These are phyloP conservation scores for Calocybe indica DNA, from an alignment of 768 basidiomycete genomes.

Conservation along the genomic window DNA sequence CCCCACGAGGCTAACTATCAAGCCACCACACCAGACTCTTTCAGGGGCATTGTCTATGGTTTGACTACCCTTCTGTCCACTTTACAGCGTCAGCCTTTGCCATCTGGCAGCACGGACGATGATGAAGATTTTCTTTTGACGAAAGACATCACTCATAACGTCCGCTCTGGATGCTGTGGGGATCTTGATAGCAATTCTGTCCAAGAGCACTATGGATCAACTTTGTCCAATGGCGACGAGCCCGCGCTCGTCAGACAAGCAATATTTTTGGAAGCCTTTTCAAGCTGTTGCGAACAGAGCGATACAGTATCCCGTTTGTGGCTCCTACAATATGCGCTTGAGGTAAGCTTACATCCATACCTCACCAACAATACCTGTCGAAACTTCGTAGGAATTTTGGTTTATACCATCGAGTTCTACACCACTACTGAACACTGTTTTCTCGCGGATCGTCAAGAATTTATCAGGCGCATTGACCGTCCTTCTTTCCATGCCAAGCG, in stretches of 20 bases:
- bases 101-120: conserved; percentile 7
- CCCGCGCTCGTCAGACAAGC: conserved; percentile 23
- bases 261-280: conserved; percentile 41
- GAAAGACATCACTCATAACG: conserved; percentile 36
- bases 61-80: conserved; percentile 45
- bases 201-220: conserved; percentile 44
- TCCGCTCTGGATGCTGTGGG: conserved; percentile 42
- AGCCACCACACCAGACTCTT: conserved; percentile 34
- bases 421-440: conserved; percentile 39
- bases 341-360: conserved; percentile 30
- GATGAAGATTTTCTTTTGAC: conserved; percentile 28
- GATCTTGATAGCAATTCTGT: conserved; percentile 39
- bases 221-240: conserved; percentile 31
- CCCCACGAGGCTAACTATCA: conserved; percentile 35
- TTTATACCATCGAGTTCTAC: conserved; percentile 21
- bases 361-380: neutral
- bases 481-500: no score
- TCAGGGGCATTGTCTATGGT: conserved; percentile 47
- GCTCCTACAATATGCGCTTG: conserved; percentile 41
- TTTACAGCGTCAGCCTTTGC: conserved; percentile 18
- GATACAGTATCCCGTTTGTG: conserved; percentile 38
- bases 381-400: neutral
- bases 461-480: no score
- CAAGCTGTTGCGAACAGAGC: conserved; percentile 46
- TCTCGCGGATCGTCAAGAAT: conserved; percentile 35